Conservation (phyloP, 1,284 basidiomycete species). For the Moniliophthora roreri region DNA sequence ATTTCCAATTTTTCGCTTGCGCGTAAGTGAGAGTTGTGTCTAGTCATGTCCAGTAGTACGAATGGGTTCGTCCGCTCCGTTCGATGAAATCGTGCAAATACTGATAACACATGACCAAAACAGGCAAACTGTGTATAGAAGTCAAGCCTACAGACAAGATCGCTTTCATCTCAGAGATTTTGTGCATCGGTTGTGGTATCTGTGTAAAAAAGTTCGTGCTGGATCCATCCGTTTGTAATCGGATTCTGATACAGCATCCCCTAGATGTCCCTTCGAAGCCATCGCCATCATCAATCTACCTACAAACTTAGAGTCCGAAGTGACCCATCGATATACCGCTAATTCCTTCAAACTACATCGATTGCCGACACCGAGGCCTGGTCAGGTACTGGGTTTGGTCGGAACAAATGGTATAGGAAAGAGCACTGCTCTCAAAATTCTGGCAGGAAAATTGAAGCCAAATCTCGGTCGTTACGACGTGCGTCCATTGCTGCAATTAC, state of each 20-base stretch:
- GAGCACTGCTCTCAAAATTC: conserved; percentile 92
- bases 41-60: conserved; percentile 97
- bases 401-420: conserved; percentile 99
- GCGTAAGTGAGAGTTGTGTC: conserved; percentile 7
- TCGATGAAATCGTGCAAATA: background rate
- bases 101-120: background rate
- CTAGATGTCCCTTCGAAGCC: conserved; percentile 95
- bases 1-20: background rate
- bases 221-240: background rate
- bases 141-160: conserved; percentile 94
- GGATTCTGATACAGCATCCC: conserved; percentile 13
- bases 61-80: conserved; percentile 66
- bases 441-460: conserved; percentile 94
- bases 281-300: conserved; percentile 97
- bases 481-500: conserved; percentile 31
- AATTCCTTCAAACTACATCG: conserved; percentile 98
- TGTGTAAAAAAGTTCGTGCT: conserved; percentile 91
- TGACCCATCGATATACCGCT: conserved; percentile 95
- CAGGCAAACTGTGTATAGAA: conserved; percentile 96
- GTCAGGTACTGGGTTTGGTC: conserved; percentile 93
- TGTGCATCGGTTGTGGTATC: conserved; percentile 97
- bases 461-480: conserved; percentile 91
- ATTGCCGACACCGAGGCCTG: conserved; percentile 91
- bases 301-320: conserved; percentile 91
- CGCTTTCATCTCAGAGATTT: conserved; percentile 94